Base-by-base conservation (phyloP, 2,329 filamentous ascomycete genomes). In the Pochonia chlamydosporia region DNA sequence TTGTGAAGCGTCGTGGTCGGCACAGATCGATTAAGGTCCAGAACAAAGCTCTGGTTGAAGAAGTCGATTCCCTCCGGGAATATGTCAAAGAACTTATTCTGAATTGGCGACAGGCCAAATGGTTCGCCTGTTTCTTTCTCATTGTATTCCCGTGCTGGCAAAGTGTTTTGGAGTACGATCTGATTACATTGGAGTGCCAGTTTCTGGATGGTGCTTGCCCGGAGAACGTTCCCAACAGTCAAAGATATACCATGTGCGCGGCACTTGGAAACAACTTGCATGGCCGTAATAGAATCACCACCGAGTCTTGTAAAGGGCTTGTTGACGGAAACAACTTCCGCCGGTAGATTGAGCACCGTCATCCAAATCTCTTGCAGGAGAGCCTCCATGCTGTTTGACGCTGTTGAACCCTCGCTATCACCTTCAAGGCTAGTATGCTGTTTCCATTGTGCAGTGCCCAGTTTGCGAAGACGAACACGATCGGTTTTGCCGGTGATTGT, bases 21-120 rank as follows among this genome's bases (percentile, higher is more conserved):
- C 0, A 67, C 18, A 1, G 13, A 5, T 3, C 25, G 11, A 1
- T 18, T 56, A 7, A 49, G 11, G 14, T 36, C 59, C 5, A 75
- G 52, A 1, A 66, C 61, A 37, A 70, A 71, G 9, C 66, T 73
- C 48, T 75, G 72, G 46, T 74, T 73, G 58, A 71, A 72, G 23
- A 67, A 66, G 16, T 67, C 41, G 5, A 55, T 57, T 4, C 63
- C 64, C 2, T 35, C 54, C 0, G 5, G 46, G 51, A 16, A 65
- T 51, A 47, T 69, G 36, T 43, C 63, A 47, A 74, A 71, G 48
- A 70, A 72, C 30, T 73, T 57, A 16, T 63, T 57, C 47, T 75
- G 73, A 20, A 74, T 67, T 0, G 73, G 73, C 0, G 71, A 70
- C 1, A 75, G 54, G 0, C 57, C 55, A 45, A 73, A 75, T 8